Percentiles rank a stretch among this genome's conserved stretches.
phyloP scores from a whole-genome alignment of 1,284 basidiomycete genomes.

The Ganoderma lucidum region DNA sequence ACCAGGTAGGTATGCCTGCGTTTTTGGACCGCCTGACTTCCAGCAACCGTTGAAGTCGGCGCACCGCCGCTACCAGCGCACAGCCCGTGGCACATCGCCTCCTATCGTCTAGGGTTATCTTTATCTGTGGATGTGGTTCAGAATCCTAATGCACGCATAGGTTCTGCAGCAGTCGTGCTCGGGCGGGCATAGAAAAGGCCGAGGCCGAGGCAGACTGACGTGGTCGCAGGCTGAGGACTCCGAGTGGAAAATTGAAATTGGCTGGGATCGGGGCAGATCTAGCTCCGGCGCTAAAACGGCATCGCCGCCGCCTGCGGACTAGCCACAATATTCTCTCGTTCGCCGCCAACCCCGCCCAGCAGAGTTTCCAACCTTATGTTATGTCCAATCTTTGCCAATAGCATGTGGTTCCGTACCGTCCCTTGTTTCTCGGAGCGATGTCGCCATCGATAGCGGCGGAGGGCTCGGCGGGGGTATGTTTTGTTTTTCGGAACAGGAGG shows the following conservation, averaged over 20 bases:
- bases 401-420: not conserved
- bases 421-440: not conserved
- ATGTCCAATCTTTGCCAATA: not conserved
- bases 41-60: not conserved
- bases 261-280: not conserved
- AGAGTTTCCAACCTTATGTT: constrained; percentile 1
- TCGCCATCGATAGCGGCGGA: not conserved
- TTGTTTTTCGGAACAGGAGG: not conserved
- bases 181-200: not conserved
- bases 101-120: too few relatives aligned
- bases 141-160: not conserved
- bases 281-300: not conserved
- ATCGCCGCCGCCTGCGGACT: not conserved
- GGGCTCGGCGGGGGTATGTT: not conserved
- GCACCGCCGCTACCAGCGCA: not conserved
- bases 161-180: not conserved
- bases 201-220: too few relatives aligned
- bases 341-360: not conserved
- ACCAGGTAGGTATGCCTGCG: not conserved
- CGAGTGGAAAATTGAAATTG: too few relatives aligned
- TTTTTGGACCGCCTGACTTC: not conserved
- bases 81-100: not conserved
- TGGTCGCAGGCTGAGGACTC: too few relatives aligned
- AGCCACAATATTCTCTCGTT: not conserved
- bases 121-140: not conserved